Percentiles rank a stretch among this genome's conserved stretches.
Evolutionary conservation across 1,284 basidiomycete genomes (phyloP).

Genomic region (Quambalaria eucalypti): DNA sequence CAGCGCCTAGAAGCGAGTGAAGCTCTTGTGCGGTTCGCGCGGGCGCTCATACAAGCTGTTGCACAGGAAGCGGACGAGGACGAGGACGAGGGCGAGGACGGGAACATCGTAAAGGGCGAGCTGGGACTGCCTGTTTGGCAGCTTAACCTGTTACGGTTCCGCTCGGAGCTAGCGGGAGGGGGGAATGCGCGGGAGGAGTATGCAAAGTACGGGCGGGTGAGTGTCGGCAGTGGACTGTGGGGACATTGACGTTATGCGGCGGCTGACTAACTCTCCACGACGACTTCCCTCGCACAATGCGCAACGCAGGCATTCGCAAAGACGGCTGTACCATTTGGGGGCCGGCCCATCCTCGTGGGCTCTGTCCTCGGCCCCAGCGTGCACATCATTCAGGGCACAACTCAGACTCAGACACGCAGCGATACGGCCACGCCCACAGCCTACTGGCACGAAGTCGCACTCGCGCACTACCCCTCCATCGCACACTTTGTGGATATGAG

Average conservation of each 20-base stretch:
- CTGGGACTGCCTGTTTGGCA: background rate
- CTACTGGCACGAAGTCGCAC: slow-evolving; percentile 21
- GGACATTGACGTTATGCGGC: background rate
- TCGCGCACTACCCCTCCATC: slow-evolving; percentile 26
- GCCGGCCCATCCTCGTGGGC: background rate
- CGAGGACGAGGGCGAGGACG: no score
- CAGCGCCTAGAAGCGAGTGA: background rate
- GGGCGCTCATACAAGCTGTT: background rate
- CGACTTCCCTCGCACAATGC: background rate
- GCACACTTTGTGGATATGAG: slow-evolving; percentile 28
- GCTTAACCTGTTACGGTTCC: background rate
- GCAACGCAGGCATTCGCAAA: background rate
- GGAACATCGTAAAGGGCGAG: background rate
- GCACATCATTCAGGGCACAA: no score
- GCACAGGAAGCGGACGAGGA: no score
- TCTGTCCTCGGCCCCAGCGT: background rate
- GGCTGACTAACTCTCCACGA: background rate
- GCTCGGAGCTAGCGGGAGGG: no score
- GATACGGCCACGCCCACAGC: no score
- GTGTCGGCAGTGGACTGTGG: background rate
- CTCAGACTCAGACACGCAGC: no score
- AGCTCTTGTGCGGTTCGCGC: background rate
- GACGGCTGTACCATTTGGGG: background rate
- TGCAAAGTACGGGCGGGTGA: background rate
- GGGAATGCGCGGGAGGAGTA: background rate